Evolutionary conservation across 768 basidiomycete species (phyloP).

Genomic region (Tylopilus vinaceipallidus): DNA sequence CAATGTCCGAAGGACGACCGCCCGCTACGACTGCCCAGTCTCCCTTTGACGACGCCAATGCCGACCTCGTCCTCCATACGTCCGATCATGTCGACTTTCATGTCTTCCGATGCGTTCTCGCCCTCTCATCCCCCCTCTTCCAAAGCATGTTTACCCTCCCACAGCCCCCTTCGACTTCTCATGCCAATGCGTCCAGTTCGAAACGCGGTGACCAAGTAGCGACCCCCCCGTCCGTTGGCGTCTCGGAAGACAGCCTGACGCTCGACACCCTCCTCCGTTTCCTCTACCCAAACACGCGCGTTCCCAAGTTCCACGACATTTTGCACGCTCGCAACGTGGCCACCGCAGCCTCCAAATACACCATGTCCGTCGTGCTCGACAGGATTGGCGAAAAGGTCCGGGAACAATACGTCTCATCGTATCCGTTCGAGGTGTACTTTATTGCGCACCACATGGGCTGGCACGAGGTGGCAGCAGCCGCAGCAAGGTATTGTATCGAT

Average conservation of each 20-base stretch:
- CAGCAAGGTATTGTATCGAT: background rate
- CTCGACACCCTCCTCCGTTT: constrained; percentile 9
- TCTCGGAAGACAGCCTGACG: constrained; percentile 1
- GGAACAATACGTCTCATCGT: background rate
- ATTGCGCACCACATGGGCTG: constrained; percentile 3
- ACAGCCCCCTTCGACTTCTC: background rate
- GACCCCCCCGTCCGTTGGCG: background rate
- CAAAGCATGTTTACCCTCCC: constrained; percentile 6
- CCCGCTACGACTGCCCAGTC: background rate
- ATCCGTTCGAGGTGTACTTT: constrained; percentile 1
- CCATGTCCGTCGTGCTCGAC: background rate
- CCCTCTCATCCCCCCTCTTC: constrained; percentile 2
- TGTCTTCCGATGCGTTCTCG: constrained; percentile 3
- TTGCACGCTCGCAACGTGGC: constrained; percentile 1
- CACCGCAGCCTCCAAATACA: constrained; percentile 4
- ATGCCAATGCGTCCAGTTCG: background rate
- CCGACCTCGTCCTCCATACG: constrained; percentile 5
- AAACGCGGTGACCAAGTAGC: background rate
- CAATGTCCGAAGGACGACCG: background rate
- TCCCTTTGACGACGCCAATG: constrained; percentile 2
- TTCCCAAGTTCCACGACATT: background rate
- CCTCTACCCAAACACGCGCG: constrained; percentile 2
- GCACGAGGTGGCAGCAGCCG: background rate
- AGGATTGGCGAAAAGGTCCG: background rate
- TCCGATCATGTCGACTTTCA: constrained; percentile 2